Evolutionary conservation across 2,329 filamentous ascomycete genomes (phyloP).

Genomic region (Coleophoma cylindrospora): DNA sequence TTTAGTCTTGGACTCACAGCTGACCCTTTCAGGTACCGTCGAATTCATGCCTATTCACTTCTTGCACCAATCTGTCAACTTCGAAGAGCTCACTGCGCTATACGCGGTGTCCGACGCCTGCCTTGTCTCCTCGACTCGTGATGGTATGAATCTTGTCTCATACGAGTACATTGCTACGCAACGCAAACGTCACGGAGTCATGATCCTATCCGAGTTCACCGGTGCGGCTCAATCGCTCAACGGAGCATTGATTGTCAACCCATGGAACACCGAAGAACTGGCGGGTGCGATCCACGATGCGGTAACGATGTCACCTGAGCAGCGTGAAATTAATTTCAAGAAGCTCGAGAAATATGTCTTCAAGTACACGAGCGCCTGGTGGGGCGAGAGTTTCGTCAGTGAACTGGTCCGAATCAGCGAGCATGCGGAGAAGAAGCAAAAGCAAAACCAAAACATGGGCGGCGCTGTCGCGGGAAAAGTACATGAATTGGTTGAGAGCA

Average conservation of each 20-base stretch:
- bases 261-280: slow-evolving; percentile 96
- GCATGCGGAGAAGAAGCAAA: slow-evolving; percentile 25
- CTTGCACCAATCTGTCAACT: slow-evolving; percentile 91
- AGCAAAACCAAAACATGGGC: slow-evolving; percentile 8
- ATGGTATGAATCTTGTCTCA: slow-evolving; percentile 97
- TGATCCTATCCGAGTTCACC: slow-evolving; percentile 96
- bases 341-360: slow-evolving; percentile 94
- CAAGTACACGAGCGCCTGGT: slow-evolving; percentile 97
- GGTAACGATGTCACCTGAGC: slow-evolving; percentile 92
- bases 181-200: slow-evolving; percentile 80
- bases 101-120: slow-evolving; percentile 92
- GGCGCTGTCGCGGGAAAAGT: slow-evolving; percentile 6
- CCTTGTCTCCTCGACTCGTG: slow-evolving; percentile 89
- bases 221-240: slow-evolving; percentile 93
- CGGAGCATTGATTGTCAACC: slow-evolving; percentile 90
- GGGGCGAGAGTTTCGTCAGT: slow-evolving; percentile 87
- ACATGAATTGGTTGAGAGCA: slow-evolving; percentile 11
- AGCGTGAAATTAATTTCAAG: slow-evolving; percentile 79
- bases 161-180: slow-evolving; percentile 98
- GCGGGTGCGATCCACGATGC: slow-evolving; percentile 91
- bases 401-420: slow-evolving; percentile 52
- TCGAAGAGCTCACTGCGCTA: slow-evolving; percentile 89
- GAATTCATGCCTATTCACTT: slow-evolving; percentile 99
- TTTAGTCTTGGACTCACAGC: background rate
- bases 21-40: slow-evolving; percentile 50